A percentile compares a stretch with the other conserved stretches of the same genome.
Evolutionary conservation across 208 protist species (phyloP).

Genomic region (Willaertia magna): DNA sequence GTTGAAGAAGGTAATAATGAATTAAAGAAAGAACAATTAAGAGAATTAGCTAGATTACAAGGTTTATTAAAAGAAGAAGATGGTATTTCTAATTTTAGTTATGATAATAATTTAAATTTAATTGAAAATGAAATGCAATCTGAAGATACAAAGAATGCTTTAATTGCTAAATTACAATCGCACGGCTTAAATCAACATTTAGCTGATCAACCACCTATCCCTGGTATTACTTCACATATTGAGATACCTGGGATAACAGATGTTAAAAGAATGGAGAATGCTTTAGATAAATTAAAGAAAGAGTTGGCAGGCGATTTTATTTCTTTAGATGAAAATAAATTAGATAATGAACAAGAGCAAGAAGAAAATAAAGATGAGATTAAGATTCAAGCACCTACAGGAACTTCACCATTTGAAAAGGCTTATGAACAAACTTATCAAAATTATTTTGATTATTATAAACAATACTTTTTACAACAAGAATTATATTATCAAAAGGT

Average conservation of each 20-base stretch:
- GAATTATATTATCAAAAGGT: background rate
- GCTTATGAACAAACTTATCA: background rate
- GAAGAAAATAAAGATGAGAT: background rate
- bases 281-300: background rate
- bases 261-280: background rate
- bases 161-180: background rate
- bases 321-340: no score
- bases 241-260: background rate
- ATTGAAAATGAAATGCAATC: background rate
- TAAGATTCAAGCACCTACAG: background rate
- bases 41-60: slow-evolving; percentile 50
- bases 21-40: slow-evolving; percentile 48
- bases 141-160: background rate
- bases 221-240: background rate
- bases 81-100: background rate
- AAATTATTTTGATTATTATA: background rate
- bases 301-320: background rate
- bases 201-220: background rate
- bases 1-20: slow-evolving; percentile 50
- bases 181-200: background rate
- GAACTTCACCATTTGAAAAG: background rate
- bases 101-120: background rate
- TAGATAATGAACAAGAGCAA: background rate
- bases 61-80: slow-evolving; percentile 56
- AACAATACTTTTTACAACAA: background rate